phyloP scores from a whole-genome alignment of 306 rosid species.

The Quercus dentata region DNA sequence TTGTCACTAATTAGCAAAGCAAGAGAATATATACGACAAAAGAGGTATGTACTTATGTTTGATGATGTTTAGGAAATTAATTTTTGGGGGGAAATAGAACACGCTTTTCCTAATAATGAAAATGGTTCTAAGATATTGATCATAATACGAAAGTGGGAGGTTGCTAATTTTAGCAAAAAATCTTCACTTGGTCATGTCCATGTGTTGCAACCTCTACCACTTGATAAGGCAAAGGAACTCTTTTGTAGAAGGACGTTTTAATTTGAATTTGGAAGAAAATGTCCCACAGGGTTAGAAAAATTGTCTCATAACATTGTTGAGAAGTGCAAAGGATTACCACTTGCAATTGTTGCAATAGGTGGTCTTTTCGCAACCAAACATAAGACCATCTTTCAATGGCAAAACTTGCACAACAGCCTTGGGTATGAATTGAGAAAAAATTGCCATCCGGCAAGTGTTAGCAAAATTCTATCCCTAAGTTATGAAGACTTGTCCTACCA shows the following conservation, averaged over 20 bases:
- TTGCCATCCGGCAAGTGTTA: neutral
- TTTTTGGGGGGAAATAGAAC: no score
- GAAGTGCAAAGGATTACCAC: neutral
- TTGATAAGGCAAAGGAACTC: neutral
- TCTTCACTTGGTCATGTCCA: neutral
- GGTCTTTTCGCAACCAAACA: neutral
- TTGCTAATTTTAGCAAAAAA: no score
- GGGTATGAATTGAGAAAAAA: neutral
- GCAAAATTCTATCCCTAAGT: neutral
- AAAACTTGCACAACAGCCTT: neutral
- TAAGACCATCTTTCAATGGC: neutral
- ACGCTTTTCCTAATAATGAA: no score
- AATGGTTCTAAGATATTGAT: no score
- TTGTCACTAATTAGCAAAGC: no score
- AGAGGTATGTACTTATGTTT: no score
- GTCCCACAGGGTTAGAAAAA: neutral
- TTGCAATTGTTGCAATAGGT: slow-evolving; percentile 1
- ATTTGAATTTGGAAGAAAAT: no score
- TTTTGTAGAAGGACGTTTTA: neutral
- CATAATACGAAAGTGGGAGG: no score
- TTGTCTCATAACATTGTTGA: neutral
- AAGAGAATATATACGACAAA: no score
- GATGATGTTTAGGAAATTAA: no score
- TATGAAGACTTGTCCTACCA: slow-evolving; percentile 7
- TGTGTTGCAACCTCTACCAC: neutral